phyloP scores from a whole-genome alignment of 352 stramenopile species.

The Peronospora destructor region DNA sequence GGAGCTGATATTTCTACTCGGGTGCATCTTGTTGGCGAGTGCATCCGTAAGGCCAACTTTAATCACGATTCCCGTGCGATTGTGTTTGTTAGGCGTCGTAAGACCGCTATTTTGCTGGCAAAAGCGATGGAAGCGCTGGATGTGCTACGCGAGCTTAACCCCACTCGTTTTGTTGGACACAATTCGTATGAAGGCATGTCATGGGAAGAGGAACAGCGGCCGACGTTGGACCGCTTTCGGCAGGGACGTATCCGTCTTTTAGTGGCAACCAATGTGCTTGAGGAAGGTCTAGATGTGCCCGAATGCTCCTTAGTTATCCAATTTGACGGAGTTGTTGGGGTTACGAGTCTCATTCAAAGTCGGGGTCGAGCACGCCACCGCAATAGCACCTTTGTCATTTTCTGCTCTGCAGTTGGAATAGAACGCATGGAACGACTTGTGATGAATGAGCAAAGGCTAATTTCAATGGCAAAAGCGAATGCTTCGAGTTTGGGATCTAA shows the following conservation, averaged over 20 bases:
- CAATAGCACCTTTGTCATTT: constrained; percentile 62
- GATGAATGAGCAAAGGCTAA: constrained; percentile 45
- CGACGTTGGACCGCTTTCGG: constrained; percentile 60
- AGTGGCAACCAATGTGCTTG: constrained; percentile 73
- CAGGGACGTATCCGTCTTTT: constrained; percentile 60
- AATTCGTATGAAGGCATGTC: constrained; percentile 79
- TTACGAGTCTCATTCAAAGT: constrained; percentile 78
- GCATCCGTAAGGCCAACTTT: constrained; percentile 39
- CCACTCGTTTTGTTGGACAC: constrained; percentile 70
- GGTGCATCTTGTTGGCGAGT: constrained; percentile 43
- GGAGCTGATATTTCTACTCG: constrained; percentile 43
- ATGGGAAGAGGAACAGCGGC: constrained; percentile 72
- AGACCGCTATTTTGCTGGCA: constrained; percentile 59
- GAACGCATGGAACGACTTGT: constrained; percentile 43
- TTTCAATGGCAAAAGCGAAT: constrained; percentile 29
- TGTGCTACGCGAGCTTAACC: constrained; percentile 47
- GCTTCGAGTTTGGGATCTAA: constrained; percentile 48
- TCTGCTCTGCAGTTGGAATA: constrained; percentile 40
- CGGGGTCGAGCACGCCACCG: constrained; percentile 51
- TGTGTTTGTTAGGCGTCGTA: constrained; percentile 65
- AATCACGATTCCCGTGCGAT: constrained; percentile 61
- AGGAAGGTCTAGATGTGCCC: constrained; percentile 72
- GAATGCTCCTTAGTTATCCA: constrained; percentile 75
- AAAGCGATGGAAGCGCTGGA: constrained; percentile 60
- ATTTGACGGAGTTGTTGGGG: constrained; percentile 59